These are phyloP conservation scores for Tetrahymena elliotti DNA, from an alignment of 73 alveolate genomes.

Conservation along the genomic window DNA sequence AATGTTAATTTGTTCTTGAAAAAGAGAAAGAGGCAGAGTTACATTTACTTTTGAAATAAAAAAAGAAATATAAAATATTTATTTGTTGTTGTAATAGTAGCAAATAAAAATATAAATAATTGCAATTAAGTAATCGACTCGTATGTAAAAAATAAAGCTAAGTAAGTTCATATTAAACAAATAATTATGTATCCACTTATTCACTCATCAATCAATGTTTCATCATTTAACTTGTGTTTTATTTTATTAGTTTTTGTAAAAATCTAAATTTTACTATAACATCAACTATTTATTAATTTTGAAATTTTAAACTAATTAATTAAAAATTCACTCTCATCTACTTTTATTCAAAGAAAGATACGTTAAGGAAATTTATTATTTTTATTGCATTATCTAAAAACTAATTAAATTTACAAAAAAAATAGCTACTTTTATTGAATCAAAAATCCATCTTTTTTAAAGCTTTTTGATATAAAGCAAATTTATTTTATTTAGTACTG, in stretches of 20 bases:
- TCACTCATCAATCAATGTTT: no score
- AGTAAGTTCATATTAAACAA: neutral
- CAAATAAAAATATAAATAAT: neutral
- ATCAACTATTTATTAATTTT: neutral
- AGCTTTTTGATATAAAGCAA: no score
- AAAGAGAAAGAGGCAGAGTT: no score
- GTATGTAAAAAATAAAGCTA: neutral
- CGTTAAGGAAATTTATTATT: neutral
- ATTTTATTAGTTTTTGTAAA: neutral
- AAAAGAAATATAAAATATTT: neutral
- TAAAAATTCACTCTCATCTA: neutral
- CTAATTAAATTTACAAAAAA: no score
- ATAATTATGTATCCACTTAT: neutral
- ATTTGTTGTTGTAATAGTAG: no score
- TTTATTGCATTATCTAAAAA: neutral
- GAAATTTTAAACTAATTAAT: neutral
- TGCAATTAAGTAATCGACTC: neutral
- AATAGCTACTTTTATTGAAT: no score
- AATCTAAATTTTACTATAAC: neutral
- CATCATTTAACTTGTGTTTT: no score
- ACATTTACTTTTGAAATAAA: neutral
- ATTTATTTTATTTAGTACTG: no score
- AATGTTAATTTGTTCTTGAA: neutral
- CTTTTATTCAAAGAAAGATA: neutral
- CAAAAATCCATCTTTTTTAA: no score